phyloP scores from a whole-genome alignment of 805 yeast genomes.

The Candida easanensis region DNA sequence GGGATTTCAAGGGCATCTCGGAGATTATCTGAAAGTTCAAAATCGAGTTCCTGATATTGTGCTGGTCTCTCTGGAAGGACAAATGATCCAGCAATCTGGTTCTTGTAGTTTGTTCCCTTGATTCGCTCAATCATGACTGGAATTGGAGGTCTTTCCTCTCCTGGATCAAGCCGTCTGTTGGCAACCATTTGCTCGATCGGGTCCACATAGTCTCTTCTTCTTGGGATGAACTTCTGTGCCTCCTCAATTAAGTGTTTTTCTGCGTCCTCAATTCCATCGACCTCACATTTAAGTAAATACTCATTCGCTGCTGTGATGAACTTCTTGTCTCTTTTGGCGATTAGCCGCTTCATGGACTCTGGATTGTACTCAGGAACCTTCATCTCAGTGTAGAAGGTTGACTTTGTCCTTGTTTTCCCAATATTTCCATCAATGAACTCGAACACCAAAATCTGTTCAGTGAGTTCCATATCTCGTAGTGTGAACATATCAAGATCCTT shows the following conservation, averaged over 20 bases:
- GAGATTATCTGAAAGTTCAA: slow-evolving; percentile 49
- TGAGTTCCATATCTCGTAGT: slow-evolving; percentile 37
- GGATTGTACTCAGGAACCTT: slow-evolving; percentile 49
- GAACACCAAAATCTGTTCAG: slow-evolving; percentile 61
- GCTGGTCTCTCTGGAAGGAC: slow-evolving; percentile 50
- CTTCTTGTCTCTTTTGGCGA: slow-evolving; percentile 51
- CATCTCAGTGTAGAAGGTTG: slow-evolving; percentile 41
- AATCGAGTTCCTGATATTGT: slow-evolving; percentile 37
- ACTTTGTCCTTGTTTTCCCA: slow-evolving; percentile 45
- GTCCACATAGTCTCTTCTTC: slow-evolving; percentile 47
- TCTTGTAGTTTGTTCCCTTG: slow-evolving; percentile 50
- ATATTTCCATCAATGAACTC: slow-evolving; percentile 72
- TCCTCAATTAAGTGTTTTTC: slow-evolving; percentile 35
- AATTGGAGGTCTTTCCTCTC: slow-evolving; percentile 40
- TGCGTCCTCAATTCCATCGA: slow-evolving; percentile 35
- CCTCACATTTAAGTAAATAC: slow-evolving; percentile 34
- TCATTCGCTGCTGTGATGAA: slow-evolving; percentile 41
- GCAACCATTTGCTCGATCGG: slow-evolving; percentile 59
- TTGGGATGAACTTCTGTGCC: slow-evolving; percentile 44
- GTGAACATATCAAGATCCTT: slow-evolving; percentile 52
- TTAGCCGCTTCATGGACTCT: slow-evolving; percentile 58
- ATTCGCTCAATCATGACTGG: slow-evolving; percentile 49
- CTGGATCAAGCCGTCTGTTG: slow-evolving; percentile 23
- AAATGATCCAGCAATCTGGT: slow-evolving; percentile 57
- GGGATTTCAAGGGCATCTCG: slow-evolving; percentile 48